Percentiles rank a stretch among this genome's conserved stretches.
Evolutionary conservation across 257 asterid species (phyloP).

Genomic region (Nicotiana knightiana): DNA sequence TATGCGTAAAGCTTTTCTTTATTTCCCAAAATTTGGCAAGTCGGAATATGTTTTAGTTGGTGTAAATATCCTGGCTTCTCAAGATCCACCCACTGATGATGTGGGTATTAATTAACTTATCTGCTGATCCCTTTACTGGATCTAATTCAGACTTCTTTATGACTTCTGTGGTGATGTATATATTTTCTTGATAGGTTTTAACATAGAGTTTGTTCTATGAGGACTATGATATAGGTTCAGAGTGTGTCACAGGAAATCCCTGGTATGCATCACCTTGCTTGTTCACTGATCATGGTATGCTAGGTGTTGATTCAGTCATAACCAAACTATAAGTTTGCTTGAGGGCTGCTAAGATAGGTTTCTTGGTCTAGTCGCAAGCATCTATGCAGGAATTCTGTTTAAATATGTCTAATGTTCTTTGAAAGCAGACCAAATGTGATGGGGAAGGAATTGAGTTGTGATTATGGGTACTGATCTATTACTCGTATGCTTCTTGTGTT

Average conservation of each 20-base stretch:
- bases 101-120: neutral
- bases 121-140: neutral
- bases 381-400: neutral
- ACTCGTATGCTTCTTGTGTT: neutral
- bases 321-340: neutral
- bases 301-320: neutral
- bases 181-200: neutral
- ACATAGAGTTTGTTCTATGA: neutral
- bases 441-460: neutral
- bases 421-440: neutral
- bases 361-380: neutral
- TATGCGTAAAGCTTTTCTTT: neutral
- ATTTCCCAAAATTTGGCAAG: neutral
- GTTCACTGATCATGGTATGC: neutral
- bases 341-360: neutral
- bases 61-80: neutral
- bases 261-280: neutral
- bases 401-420: neutral
- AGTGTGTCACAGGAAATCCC: neutral
- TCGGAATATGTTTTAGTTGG: neutral
- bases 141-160: neutral
- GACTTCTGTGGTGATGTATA: neutral
- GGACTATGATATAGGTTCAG: neutral
- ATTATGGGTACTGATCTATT: neutral
- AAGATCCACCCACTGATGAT: neutral